These are phyloP conservation scores for Tritrichomonas musculus DNA, from an alignment of 208 protist genomes.

Conservation along the genomic window DNA sequence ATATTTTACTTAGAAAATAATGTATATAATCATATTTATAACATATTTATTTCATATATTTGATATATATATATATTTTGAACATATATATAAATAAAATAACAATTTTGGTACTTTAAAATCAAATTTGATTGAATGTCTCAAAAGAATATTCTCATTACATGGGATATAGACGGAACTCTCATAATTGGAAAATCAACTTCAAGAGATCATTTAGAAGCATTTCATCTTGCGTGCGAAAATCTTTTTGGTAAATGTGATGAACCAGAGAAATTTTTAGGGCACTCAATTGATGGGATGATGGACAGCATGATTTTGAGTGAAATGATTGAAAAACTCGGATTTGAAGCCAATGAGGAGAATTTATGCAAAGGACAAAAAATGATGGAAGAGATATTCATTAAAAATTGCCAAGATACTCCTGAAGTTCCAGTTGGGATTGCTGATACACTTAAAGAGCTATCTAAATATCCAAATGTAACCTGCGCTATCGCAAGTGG, in stretches of 20 bases:
- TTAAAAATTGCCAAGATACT: neutral
- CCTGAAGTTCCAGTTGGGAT: neutral
- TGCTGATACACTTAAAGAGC: neutral
- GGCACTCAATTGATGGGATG: neutral
- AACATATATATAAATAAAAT: neutral
- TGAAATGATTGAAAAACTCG: neutral
- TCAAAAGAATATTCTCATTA: neutral
- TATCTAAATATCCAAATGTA: neutral
- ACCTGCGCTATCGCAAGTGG: neutral
- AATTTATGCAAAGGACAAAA: neutral
- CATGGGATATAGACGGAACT: conserved; percentile 23
- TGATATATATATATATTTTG: neutral
- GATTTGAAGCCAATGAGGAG: neutral
- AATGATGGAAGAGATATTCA: neutral
- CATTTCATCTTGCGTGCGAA: neutral
- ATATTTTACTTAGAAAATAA: neutral
- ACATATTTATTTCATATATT: neutral
- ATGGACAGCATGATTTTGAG: neutral
- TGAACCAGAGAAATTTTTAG: neutral
- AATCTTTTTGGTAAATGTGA: neutral
- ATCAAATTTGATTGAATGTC: neutral
- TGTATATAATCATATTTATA: neutral
- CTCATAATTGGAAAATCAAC: neutral
- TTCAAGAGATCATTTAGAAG: neutral
- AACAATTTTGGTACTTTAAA: neutral